Evolutionary conservation across 177 flowering plant genomes (phyloP).

Genomic region (Vitis hybrid): DNA sequence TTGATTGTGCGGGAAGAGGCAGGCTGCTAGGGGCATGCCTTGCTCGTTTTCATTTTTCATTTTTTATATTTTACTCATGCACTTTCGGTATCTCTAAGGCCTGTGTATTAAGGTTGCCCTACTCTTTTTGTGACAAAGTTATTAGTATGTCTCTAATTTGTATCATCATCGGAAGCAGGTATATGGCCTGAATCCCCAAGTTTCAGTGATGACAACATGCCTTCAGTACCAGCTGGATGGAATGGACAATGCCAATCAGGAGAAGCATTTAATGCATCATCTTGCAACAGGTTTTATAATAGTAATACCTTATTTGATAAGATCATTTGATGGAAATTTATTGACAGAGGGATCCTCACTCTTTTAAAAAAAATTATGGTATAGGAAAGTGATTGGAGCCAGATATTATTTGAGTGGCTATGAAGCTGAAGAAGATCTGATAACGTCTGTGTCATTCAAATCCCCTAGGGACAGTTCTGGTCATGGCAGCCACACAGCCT

Average conservation of each 20-base stretch:
- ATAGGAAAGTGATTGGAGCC: constrained; percentile 80
- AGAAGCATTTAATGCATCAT: constrained; percentile 69
- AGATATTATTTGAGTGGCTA: constrained; percentile 66
- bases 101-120: no score
- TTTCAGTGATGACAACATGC: constrained; percentile 66
- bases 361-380: constrained; percentile 1
- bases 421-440: constrained; percentile 54
- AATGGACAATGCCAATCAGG: constrained; percentile 71
- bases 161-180: constrained; percentile 37
- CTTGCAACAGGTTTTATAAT: constrained; percentile 69
- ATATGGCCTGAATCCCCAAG: constrained; percentile 92
- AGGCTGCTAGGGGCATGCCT: no score
- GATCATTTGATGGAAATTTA: neutral
- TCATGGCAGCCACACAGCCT: constrained; percentile 86
- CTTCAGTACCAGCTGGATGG: constrained; percentile 75
- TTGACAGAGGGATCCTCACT: neutral
- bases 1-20: no score
- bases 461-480: constrained; percentile 78
- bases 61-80: no score
- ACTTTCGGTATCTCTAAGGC: no score
- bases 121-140: no score
- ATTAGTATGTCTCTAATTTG: neutral
- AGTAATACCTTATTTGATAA: neutral
- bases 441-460: constrained; percentile 31
- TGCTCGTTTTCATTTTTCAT: no score